These are phyloP conservation scores for Pseudogymnoascus pannorum DNA, from an alignment of 2,329 filamentous ascomycete genomes.

Conservation along the genomic window DNA sequence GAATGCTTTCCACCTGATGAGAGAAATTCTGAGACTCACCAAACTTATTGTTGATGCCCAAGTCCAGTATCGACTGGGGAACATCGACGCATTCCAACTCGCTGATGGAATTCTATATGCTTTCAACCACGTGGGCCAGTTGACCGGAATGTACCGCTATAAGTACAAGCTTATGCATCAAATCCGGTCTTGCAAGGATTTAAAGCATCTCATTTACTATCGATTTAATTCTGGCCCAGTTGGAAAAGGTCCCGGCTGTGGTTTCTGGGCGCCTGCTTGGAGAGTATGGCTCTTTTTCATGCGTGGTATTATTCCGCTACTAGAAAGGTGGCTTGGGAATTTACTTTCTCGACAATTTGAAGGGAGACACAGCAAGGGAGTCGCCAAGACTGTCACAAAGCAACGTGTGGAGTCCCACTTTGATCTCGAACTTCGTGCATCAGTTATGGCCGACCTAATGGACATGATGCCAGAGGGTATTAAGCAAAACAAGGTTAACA, in stretches of 20 bases:
- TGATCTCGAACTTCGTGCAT: conserved; percentile 91
- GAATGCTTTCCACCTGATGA: conserved; percentile 98
- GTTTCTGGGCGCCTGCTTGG: conserved; percentile 99
- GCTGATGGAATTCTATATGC: conserved; percentile 98
- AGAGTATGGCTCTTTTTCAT: conserved; percentile 99
- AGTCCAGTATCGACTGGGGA: conserved; percentile 93
- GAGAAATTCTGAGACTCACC: conserved; percentile 89
- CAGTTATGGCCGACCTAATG: conserved; percentile 98
- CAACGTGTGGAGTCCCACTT: conserved; percentile 98
- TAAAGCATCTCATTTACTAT: conserved; percentile 99
- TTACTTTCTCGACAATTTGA: conserved; percentile 95
- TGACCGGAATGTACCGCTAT: conserved; percentile 99
- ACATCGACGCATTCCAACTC: conserved; percentile 97
- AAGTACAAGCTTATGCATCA: conserved; percentile 99
- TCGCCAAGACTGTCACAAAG: conserved; percentile 98
- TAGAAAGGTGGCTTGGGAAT: conserved; percentile 97
- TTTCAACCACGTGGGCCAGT: conserved; percentile 96
- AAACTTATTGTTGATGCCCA: conserved; percentile 98
- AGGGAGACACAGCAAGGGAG: conserved; percentile 95
- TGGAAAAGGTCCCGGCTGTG: conserved; percentile 93
- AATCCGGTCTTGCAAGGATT: conserved; percentile 95
- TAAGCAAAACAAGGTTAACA: conserved; percentile 99
- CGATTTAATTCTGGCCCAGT: conserved; percentile 96
- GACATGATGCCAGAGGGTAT: conserved; percentile 99
- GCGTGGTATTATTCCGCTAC: conserved; percentile 91